Percentiles rank a stretch among this genome's conserved stretches.
phyloP scores from a whole-genome alignment of 352 stramenopile species.

The Phytophthora hibernalis region DNA sequence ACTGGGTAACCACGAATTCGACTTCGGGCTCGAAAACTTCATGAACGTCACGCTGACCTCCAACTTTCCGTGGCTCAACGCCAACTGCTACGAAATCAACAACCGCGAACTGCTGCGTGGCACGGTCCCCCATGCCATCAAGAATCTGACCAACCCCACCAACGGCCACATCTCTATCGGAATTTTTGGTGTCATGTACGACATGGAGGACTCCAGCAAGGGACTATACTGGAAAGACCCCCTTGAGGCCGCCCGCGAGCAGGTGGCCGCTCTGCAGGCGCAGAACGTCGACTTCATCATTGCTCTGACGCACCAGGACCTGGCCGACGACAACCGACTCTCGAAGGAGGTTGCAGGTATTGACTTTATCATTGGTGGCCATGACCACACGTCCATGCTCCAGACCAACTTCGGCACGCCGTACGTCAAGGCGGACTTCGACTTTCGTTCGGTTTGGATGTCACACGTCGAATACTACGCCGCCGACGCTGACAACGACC shows the following conservation, averaged over 20 bases:
- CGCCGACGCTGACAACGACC: constrained; percentile 31
- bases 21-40: constrained; percentile 82
- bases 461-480: constrained; percentile 70
- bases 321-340: constrained; percentile 75
- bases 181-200: constrained; percentile 82
- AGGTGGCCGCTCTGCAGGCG: constrained; percentile 52
- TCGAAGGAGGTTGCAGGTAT: constrained; percentile 71
- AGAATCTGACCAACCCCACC: constrained; percentile 46
- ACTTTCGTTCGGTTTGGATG: constrained; percentile 76
- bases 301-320: constrained; percentile 72
- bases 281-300: constrained; percentile 76
- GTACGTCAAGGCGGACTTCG: constrained; percentile 78
- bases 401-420: constrained; percentile 76
- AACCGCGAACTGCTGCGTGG: constrained; percentile 58
- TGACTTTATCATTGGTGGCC: constrained; percentile 72
- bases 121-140: constrained; percentile 58
- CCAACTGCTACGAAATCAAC: constrained; percentile 68
- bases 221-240: constrained; percentile 73
- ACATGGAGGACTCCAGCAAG: constrained; percentile 74
- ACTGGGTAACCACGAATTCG: constrained; percentile 86
- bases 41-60: constrained; percentile 64
- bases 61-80: constrained; percentile 80
- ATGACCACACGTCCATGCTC: constrained; percentile 80
- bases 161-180: constrained; percentile 66
- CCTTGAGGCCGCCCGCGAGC: constrained; percentile 56